Percentiles rank a stretch among this genome's conserved stretches.
Evolutionary conservation across 306 rosid genomes (phyloP).

Genomic region (Rosa rugosa): DNA sequence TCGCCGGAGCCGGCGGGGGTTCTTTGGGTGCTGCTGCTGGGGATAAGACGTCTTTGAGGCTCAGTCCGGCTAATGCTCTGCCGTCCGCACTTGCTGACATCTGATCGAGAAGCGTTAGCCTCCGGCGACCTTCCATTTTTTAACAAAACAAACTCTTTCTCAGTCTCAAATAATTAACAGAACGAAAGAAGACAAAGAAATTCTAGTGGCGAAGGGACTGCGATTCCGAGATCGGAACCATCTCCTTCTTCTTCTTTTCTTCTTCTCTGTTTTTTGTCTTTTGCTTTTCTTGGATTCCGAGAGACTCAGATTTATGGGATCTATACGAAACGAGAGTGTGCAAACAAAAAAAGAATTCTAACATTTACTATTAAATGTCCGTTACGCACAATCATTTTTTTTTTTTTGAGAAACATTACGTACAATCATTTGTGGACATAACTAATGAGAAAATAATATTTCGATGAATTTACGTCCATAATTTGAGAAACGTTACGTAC

Average conservation of each 20-base stretch:
- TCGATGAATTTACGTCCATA: too few species aligned
- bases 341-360: background rate
- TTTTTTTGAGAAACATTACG: too few species aligned
- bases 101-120: constrained; percentile 63
- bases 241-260: background rate
- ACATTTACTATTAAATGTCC: background rate
- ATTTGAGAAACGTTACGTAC: too few species aligned
- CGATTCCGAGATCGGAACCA: constrained; percentile 22
- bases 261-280: background rate
- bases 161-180: background rate
- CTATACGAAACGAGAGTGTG: background rate
- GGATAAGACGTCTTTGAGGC: constrained; percentile 52
- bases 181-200: background rate
- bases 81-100: constrained; percentile 60
- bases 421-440: background rate
- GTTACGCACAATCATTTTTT: constrained; percentile 2
- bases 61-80: constrained; percentile 50
- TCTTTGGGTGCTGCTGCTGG: background rate
- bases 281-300: constrained; percentile 24
- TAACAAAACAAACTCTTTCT: background rate
- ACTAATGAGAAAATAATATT: background rate
- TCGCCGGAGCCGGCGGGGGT: constrained; percentile 25
- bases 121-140: constrained; percentile 54
- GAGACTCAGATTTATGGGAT: constrained; percentile 24
- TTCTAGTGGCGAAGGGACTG: background rate